Percentiles rank a stretch among this genome's conserved stretches.
These are phyloP conservation scores for Alternaria arborescens DNA, from an alignment of 2,329 filamentous ascomycete species.

Conservation along the genomic window DNA sequence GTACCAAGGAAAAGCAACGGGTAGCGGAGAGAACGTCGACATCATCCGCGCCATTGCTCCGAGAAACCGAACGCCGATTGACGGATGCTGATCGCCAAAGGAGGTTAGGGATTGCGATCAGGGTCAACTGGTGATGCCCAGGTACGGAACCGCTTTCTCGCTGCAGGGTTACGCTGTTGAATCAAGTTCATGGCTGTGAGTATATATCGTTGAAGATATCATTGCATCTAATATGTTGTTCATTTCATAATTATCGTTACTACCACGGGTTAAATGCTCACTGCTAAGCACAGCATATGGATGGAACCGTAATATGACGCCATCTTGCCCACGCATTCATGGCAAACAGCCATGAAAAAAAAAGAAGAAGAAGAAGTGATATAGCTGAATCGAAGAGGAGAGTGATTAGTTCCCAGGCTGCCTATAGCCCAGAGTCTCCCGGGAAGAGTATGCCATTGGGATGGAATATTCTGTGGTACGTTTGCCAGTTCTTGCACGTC, in stretches of 20 bases:
- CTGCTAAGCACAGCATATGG: not conserved
- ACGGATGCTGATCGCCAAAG: not conserved
- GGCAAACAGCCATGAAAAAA: not conserved
- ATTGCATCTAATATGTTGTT: not conserved
- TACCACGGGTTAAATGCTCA: not conserved
- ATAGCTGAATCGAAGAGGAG: not conserved
- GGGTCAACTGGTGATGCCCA: not conserved
- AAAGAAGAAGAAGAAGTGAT: not conserved
- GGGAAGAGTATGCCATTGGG: conserved; percentile 24
- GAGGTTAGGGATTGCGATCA: not conserved
- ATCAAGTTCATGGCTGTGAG: not conserved
- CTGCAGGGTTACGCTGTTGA: not conserved
- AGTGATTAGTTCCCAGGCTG: not conserved
- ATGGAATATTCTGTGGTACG: conserved; percentile 10
- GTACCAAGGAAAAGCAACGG: conserved; percentile 6
- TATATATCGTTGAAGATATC: not conserved
- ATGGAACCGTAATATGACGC: not conserved
- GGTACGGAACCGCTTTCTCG: not conserved
- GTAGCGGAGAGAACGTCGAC: not conserved
- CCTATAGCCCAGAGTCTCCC: conserved; percentile 24
- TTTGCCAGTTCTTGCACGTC: conserved; percentile 39
- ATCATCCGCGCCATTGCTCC: not conserved
- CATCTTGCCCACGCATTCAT: not conserved
- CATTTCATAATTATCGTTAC: not conserved
- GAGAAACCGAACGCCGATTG: not conserved